Percentiles rank a stretch among this genome's conserved stretches.
These are phyloP conservation scores for Jamesozyma jinghongensis DNA, from an alignment of 805 yeast genomes.

Conservation along the genomic window DNA sequence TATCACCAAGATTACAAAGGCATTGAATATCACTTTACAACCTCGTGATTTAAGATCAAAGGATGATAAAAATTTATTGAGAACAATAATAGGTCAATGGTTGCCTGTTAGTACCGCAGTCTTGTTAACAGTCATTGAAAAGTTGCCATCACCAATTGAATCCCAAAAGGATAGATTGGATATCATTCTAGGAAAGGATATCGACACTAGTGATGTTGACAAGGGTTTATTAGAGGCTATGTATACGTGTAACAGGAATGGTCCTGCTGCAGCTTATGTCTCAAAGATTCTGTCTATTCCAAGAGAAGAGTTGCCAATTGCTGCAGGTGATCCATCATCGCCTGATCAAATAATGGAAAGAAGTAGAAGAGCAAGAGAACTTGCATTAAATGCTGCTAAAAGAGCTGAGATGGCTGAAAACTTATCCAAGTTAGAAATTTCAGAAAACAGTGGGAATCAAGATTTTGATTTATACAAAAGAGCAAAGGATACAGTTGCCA, in stretches of 20 bases:
- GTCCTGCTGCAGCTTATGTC: constrained; percentile 67
- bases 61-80: constrained; percentile 56
- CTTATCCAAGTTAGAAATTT: constrained; percentile 12
- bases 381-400: constrained; percentile 62
- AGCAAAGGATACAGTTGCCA: constrained; percentile 21
- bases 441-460: constrained; percentile 9
- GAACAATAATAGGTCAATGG: constrained; percentile 82
- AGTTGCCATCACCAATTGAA: constrained; percentile 69
- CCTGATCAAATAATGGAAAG: constrained; percentile 54
- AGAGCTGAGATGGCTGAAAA: constrained; percentile 33
- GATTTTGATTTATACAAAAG: constrained; percentile 17
- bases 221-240: constrained; percentile 44
- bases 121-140: constrained; percentile 72
- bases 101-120: constrained; percentile 84
- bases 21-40: constrained; percentile 56
- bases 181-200: constrained; percentile 41
- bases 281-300: constrained; percentile 87
- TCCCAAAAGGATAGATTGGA: constrained; percentile 72
- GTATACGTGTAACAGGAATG: constrained; percentile 54
- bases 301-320: constrained; percentile 64
- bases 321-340: constrained; percentile 34
- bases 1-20: constrained; percentile 62
- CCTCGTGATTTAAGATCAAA: constrained; percentile 75
- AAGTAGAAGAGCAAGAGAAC: constrained; percentile 54
- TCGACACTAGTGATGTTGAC: constrained; percentile 34